Evolutionary conservation across 257 asterid species (phyloP).

Genomic region (Solanum chaucha): DNA sequence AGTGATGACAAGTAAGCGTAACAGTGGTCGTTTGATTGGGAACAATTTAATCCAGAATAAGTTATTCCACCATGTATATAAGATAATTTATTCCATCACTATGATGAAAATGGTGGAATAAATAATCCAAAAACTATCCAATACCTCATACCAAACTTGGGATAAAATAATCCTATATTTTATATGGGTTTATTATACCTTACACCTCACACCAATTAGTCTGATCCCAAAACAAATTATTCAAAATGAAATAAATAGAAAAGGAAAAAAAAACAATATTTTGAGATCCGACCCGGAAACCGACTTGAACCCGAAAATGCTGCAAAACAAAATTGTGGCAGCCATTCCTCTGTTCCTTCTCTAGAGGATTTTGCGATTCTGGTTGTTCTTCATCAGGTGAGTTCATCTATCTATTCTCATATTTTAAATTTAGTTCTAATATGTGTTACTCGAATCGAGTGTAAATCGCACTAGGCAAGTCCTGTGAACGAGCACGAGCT

Average conservation of each 20-base stretch:
- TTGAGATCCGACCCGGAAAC: not conserved
- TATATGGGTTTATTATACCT: not conserved
- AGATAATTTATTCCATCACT: too few relatives aligned
- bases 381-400: not conserved
- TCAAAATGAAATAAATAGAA: too few relatives aligned
- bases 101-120: too few relatives aligned
- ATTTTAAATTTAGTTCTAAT: not conserved
- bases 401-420: not conserved
- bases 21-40: too few relatives aligned
- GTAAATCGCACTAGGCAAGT: not conserved
- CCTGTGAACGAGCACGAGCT: not conserved
- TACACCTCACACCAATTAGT: too few relatives aligned
- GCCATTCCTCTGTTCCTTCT: not conserved
- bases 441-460: not conserved
- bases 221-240: too few relatives aligned
- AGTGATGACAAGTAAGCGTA: too few relatives aligned
- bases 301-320: not conserved
- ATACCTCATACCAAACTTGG: too few relatives aligned
- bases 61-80: too few relatives aligned
- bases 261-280: too few relatives aligned
- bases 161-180: too few relatives aligned
- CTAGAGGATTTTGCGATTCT: not conserved
- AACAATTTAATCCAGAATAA: accelerated
- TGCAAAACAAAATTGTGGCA: not conserved
- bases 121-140: too few relatives aligned